Percentiles rank a stretch among this genome's conserved stretches.
Conservation (phyloP, 805 yeast genomes). For the Saccharomyces jurei region DNA sequence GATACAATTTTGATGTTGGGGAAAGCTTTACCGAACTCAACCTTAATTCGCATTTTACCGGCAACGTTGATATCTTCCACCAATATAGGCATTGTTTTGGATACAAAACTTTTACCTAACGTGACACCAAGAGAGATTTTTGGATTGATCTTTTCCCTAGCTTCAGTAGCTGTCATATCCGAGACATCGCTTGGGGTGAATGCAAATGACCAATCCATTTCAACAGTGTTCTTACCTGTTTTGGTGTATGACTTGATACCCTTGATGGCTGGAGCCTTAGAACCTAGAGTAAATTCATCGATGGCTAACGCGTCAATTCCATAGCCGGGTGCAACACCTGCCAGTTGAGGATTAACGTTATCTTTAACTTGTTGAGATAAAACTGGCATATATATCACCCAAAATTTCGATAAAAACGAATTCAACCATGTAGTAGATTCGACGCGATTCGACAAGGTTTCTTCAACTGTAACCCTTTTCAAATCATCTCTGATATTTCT, state of each 20-base stretch:
- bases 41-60: slow-evolving; percentile 59
- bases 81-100: slow-evolving; percentile 66
- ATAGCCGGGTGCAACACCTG: slow-evolving; percentile 71
- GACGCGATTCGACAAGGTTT: slow-evolving; percentile 50
- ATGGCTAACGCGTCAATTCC: slow-evolving; percentile 69
- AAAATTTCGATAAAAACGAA: slow-evolving; percentile 66
- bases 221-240: slow-evolving; percentile 56
- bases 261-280: slow-evolving; percentile 70
- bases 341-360: slow-evolving; percentile 58
- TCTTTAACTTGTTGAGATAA: slow-evolving; percentile 65
- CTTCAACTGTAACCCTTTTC: slow-evolving; percentile 54
- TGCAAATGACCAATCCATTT: slow-evolving; percentile 79
- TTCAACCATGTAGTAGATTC: slow-evolving; percentile 83
- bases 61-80: slow-evolving; percentile 74
- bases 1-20: slow-evolving; percentile 75
- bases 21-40: slow-evolving; percentile 54
- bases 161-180: slow-evolving; percentile 73
- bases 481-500: slow-evolving; percentile 71
- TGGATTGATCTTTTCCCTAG: slow-evolving; percentile 64
- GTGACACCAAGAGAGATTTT: slow-evolving; percentile 75
- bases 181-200: slow-evolving; percentile 78
- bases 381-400: slow-evolving; percentile 87
- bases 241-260: slow-evolving; percentile 67
- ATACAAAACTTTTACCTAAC: slow-evolving; percentile 71
- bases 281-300: slow-evolving; percentile 73